A percentile compares a stretch with the other conserved stretches of the same genome.
Conservation (phyloP, 768 basidiomycete genomes). For the Lyophyllum decastes region DNA sequence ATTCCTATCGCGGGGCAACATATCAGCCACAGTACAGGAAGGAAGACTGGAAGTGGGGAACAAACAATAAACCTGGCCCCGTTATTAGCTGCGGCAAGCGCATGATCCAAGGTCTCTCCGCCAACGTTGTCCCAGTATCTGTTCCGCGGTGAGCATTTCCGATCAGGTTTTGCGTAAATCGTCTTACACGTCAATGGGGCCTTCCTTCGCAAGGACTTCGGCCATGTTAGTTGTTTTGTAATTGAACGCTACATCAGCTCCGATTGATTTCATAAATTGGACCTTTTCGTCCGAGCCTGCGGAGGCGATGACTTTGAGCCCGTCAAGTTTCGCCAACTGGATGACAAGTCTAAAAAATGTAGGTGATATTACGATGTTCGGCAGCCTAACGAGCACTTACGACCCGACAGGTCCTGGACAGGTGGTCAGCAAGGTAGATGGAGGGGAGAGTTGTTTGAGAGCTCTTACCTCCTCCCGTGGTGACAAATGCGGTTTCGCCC, state of each 20-base stretch:
- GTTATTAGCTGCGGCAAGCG: constrained; percentile 43
- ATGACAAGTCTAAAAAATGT: constrained; percentile 53
- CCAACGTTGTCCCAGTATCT: constrained; percentile 64
- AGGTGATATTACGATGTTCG: too few species aligned
- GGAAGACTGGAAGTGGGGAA: not conserved
- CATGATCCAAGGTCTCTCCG: constrained; percentile 58
- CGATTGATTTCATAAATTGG: constrained; percentile 56
- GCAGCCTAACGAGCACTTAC: too few species aligned
- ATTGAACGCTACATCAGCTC: constrained; percentile 72
- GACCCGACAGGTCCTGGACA: constrained; percentile 40
- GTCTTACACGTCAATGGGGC: constrained; percentile 47
- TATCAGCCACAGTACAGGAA: not conserved
- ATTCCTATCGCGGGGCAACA: constrained; percentile 29
- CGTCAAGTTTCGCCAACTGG: constrained; percentile 52
- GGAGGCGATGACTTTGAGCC: constrained; percentile 67
- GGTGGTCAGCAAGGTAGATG: not conserved
- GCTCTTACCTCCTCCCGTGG: constrained; percentile 35
- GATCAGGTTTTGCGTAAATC: not conserved
- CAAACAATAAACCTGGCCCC: constrained; percentile 55
- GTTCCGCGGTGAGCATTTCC: not conserved
- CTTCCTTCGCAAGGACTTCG: constrained; percentile 56
- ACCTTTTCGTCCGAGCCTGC: constrained; percentile 80
- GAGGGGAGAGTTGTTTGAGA: not conserved
- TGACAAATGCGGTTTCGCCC: constrained; percentile 44
- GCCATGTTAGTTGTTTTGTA: constrained; percentile 61